Base-by-base conservation (phyloP, 2,329 filamentous ascomycete genomes). In the Xylaria digitata region DNA sequence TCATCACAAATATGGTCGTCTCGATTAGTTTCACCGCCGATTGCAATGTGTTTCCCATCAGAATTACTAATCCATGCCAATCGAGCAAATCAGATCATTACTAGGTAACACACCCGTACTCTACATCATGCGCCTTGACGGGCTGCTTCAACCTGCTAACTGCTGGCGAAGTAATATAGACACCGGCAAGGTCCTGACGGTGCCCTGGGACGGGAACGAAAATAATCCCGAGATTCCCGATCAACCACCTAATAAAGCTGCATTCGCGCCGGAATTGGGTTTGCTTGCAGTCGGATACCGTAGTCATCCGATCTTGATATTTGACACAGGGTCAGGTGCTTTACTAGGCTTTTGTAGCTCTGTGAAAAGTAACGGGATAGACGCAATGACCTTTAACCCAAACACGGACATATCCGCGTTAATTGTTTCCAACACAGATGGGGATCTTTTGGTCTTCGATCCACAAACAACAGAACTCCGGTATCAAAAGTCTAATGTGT, bases 381-480 rank as follows among this genome's bases (percentile, higher is more conserved):
- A 74, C 37, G 67, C 62, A 45, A 73, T 77, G 67, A 63, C 53
- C 4, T 77, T 78, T 63, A 75, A 74, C 50, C 73, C 73, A 9
- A 75, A 76, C 61, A 66, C 71, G 0, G 72, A 75, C 11, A 66
- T 75, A 3, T 61, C 71, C 15, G 67, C 66, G 1, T 66, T 78
- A 13, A 46, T 73, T 2, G 74, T 75, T 4, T 72, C 73, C 0
- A 75, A 71, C 40, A 34, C 56, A 8, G 63, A 73, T 40, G 76
- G 76, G 7, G 67, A 63, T n/a, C 70, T 78, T 6, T 71, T 66
- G 23, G 55, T 78, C 4, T 78, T 76, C 53, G 70, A 78, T 54
- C 72, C 74, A 34, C 32, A 8, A n/a, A 71, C 72, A 3, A 71
- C 70, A 63, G 65, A 71, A 37, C 46, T 71, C 34, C 61, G 53